Evolutionary conservation across 306 rosid genomes (phyloP), one percentile per base, ranked within the genome.

Genomic region (Erythrophleum fordii): DNA sequence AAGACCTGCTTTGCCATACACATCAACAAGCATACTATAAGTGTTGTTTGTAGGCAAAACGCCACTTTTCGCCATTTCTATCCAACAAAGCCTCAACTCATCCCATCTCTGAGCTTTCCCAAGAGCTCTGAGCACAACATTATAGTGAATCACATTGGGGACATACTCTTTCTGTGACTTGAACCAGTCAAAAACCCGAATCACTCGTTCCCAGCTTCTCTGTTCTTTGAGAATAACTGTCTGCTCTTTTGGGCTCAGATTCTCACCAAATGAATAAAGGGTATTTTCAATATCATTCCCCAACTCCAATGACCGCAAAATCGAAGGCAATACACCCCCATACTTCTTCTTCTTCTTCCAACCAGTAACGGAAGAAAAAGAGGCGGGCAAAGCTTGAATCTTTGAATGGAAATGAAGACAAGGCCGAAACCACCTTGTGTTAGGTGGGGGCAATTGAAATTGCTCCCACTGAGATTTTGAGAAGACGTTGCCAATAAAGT

Each of bases 91-190:
- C 84, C 98, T 73, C 44, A 93, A 49, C 11, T 86, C 90, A 75
- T 90, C 97, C 99, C 99, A 95, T 66, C 89, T 89, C 69, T 89
- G 88, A 53, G 96, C 98, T 78, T 87, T 91, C 42, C 96, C 96
- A 4, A 95, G 85, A 5, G 81, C 72, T 5, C 96, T 86, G 74
- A 95, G 97, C 83, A 95, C 96, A 22, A 93, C 87, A 78, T 95
- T 95, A 79, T 91, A 93, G 80, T 93, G 99, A 83, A 95, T 95
- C 14, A 88, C 99, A 78, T 95, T 91, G 11, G 90, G 89, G 41
- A 87, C 83, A 81, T 90, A 90, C 51, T 86, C 85, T 22, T 80
- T 45, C 64, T 78, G 89, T 22, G 92, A 85, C 86, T 85, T 91
- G 37, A 95, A 90, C 97, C 98, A 95, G 22, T 91, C 88, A 55